Base-by-base conservation (phyloP, 1,139 yeast genomes). In the Insectozyma bohioensis region DNA sequence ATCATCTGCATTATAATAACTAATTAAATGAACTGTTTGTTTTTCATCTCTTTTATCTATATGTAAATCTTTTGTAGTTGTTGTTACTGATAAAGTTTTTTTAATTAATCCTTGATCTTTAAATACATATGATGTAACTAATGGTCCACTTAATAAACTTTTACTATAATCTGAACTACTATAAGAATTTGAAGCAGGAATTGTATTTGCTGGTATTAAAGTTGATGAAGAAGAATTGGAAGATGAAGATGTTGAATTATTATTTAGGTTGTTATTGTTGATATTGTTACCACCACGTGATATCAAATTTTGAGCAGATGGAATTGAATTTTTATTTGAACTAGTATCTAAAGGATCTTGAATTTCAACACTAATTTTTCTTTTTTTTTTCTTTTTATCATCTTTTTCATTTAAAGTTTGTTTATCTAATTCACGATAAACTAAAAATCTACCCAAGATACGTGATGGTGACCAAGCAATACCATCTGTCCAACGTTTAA, bases 401-500 rank as follows among this genome's bases (percentile, higher is more conserved):
- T 61, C 69, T 42, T 56, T 60, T 25, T 58, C 65, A 25, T 40
- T 48, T 8, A 58, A 39, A n/a, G 72, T 65, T 16, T 68, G 68
- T 44, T 75, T 74, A 48, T 85, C 88, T 34, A 85, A 61, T 54
- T 85, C 94, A 26, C 95, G 72, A 56, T 88, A 88, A 7, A 88
- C 82, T 25, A 88, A 63, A 47, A 88, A 88, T 37, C 94, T 68
- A 3, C 95, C 95, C 26, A 86, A 67, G 19, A 88, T 86, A 33
- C 97, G 65, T 2, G 94, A 82, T 0, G 97, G 96, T 1, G 90
- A 80, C 97, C 97, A 88, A 9, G 90, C 72, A 13, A 85, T 77
- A 11, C 97, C 95, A 52, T 88, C 97, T 1, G 97, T 88, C 97
- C 97, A 88, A 35, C 97, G 67, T 54, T 85, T 85, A 41, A 88